Percentiles rank a stretch among this genome's conserved stretches.
Evolutionary conservation across 352 stramenopile species (phyloP).

Genomic region (Globisporangium uncinulatum): DNA sequence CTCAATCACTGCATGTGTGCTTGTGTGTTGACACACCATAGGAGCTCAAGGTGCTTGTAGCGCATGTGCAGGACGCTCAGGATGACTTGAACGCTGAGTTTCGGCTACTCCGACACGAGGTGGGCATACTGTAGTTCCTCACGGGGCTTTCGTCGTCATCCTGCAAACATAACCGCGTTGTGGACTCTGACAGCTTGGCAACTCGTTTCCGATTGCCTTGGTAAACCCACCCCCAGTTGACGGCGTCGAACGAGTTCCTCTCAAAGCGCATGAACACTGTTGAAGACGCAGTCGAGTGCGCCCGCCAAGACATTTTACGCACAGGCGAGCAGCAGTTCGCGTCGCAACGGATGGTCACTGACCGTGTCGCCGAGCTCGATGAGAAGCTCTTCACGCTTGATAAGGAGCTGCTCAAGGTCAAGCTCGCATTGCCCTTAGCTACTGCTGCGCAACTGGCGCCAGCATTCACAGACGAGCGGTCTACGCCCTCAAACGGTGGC

Average conservation of each 20-base stretch:
- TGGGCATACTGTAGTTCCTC: constrained; percentile 3
- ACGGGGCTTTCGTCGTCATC: too few species aligned
- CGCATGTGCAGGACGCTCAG: constrained; percentile 37
- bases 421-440: constrained; percentile 43
- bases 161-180: not conserved
- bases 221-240: constrained; percentile 1
- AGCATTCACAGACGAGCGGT: constrained; percentile 8
- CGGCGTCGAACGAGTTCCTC: constrained; percentile 34
- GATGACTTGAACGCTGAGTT: constrained; percentile 36
- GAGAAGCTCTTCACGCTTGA: constrained; percentile 57
- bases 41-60: constrained; percentile 38
- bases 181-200: too few species aligned
- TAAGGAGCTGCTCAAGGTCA: constrained; percentile 64
- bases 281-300: constrained; percentile 34
- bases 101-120: constrained; percentile 42
- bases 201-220: not conserved
- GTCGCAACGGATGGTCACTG: constrained; percentile 16
- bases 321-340: constrained; percentile 26
- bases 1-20: not conserved
- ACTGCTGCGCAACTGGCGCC: constrained; percentile 28
- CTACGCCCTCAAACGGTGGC: not conserved
- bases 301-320: constrained; percentile 29
- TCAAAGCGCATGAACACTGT: constrained; percentile 29
- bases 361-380: constrained; percentile 34
- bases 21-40: constrained; percentile 7